Conservation (phyloP, 768 basidiomycete genomes). For the Naganishia antarctica region DNA sequence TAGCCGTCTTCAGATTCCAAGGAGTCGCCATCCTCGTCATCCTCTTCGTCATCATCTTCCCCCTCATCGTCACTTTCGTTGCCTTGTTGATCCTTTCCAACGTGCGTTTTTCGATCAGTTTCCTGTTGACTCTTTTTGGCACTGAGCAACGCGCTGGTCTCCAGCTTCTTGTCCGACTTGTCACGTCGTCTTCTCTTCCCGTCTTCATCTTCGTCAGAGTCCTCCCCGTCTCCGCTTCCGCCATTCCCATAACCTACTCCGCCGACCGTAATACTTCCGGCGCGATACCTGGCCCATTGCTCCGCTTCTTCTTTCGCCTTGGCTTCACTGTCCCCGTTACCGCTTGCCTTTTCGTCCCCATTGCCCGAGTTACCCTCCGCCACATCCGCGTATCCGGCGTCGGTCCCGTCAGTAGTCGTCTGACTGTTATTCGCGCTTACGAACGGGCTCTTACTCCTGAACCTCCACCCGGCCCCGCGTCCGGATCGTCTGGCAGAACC, state of each 20-base stretch:
- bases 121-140: neutral
- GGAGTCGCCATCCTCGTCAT: slow-evolving; percentile 7
- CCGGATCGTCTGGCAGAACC: neutral
- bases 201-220: slow-evolving; percentile 24
- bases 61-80: slow-evolving; percentile 1
- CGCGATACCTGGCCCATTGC: slow-evolving; percentile 7
- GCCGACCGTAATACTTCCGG: slow-evolving; percentile 29
- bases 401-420: neutral
- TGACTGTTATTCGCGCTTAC: slow-evolving; percentile 15
- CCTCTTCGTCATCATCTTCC: slow-evolving; percentile 17
- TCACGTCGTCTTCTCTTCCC: slow-evolving; percentile 1
- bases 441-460: slow-evolving; percentile 14
- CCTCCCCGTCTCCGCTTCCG: slow-evolving; percentile 8
- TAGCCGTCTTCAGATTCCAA: slow-evolving; percentile 17
- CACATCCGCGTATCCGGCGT: neutral
- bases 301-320: slow-evolving; percentile 1
- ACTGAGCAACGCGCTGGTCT: neutral
- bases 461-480: neutral
- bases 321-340: neutral
- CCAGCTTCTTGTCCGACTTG: slow-evolving; percentile 17
- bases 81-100: neutral
- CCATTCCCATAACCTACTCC: slow-evolving; percentile 27
- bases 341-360: slow-evolving; percentile 3
- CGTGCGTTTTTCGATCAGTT: neutral
- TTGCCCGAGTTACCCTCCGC: slow-evolving; percentile 13